Evolutionary conservation across 257 asterid genomes (phyloP), one percentile per base, ranked within the genome.

Genomic region (Solanum paucissectum): DNA sequence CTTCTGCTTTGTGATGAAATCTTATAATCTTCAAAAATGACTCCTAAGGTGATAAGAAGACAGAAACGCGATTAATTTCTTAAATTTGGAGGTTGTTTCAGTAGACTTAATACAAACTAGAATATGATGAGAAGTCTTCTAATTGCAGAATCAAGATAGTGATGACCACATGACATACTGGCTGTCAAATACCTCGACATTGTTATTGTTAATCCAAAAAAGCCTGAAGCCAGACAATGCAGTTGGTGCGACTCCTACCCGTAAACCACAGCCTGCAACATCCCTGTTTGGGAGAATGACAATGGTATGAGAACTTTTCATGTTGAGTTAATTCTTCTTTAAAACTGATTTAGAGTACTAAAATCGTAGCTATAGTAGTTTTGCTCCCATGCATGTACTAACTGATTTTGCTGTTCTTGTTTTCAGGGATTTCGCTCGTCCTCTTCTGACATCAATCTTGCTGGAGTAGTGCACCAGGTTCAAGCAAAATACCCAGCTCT

Each of bases 211-310:
- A 87, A 98, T 97, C 83, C 98, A 97, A 88, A 93, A 92, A 92
- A 96, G 98, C 90, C 89, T 97, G 88, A 97, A 88, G 92, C 96
- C 98, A 29, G 94, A 96, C 21, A 91, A 88, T 62, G 88, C 91
- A 38, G 82, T 68, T 87, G 96, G 96, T 89, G 89, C 95, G 88
- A 92, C 97, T 92, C 95, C 98, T 73, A 93, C 60, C 85, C 95
- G 93, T 88, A 93, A 93, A 90, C 92, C 94, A 89, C 94, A 89
- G 88, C 90, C 95, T 49, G 96, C 98, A 46, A 96, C 99, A 72
- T 97, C 99, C 87, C 91, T 96, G 71, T 97, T 97, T 84, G 99
- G 98, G 90, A 96, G 99, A 90, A 96, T 97, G 99, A 88, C 98
- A 86, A 95, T 95, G 98, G 99, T 96, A 95, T 87, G 82, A 33